These are phyloP conservation scores for Fraxinus ornus DNA, from an alignment of 305 asterid genomes.

Conservation along the genomic window DNA sequence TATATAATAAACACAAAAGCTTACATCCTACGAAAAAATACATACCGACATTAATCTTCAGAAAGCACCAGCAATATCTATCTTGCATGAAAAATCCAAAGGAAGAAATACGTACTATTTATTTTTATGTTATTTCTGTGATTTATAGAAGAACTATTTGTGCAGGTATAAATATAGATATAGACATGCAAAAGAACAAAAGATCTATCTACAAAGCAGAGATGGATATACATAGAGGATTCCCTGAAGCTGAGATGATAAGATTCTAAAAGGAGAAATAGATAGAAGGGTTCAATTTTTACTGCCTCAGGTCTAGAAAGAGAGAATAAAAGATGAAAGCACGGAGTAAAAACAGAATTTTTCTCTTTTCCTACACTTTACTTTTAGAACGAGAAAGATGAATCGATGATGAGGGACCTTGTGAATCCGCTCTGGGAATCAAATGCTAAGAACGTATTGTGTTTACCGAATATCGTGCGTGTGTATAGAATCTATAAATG, in stretches of 20 bases:
- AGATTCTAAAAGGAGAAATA: background rate
- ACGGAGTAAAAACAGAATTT: background rate
- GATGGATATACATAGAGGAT: background rate
- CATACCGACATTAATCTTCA: background rate
- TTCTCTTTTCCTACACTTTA: background rate
- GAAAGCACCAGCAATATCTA: background rate
- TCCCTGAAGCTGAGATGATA: background rate
- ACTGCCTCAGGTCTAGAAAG: background rate
- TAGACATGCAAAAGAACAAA: background rate
- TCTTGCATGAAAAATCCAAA: background rate
- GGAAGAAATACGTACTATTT: background rate
- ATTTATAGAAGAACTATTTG: background rate
- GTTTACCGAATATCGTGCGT: background rate
- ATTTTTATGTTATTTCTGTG: background rate
- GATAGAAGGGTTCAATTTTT: background rate
- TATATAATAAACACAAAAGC: background rate
- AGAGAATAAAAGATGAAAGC: background rate
- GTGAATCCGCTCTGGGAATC: background rate
- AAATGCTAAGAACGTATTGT: background rate
- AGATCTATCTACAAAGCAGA: background rate
- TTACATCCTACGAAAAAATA: background rate
- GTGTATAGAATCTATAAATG: background rate
- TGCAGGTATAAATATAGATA: background rate
- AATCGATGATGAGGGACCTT: slow-evolving; percentile 1
- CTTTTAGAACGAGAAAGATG: background rate